Base-by-base conservation (phyloP, 768 basidiomycete genomes). In the Tubosaeta sp. region DNA sequence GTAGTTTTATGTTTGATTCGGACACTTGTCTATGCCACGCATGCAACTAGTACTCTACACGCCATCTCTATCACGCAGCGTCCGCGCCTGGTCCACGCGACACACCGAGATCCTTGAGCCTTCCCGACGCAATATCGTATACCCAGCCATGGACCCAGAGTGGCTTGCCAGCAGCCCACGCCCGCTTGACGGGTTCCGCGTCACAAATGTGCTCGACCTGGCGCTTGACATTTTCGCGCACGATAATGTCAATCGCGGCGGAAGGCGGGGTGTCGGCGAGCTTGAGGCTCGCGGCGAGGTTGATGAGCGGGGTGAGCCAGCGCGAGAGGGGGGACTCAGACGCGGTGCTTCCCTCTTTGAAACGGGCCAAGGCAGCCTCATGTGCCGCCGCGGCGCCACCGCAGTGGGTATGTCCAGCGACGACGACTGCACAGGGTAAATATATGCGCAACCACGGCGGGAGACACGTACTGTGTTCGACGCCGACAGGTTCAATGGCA, bases 371-470 rank as follows among this genome's bases (percentile, higher is more conserved):
- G 4, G 31, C 75, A 39, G 81, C 78, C 1, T 65, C 59, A 37
- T 81, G 69, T 45, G 82, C 82, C 5, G 85, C 83, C 0, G 71
- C 66, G 4, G 81, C 86, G 47, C 92, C 92, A 50, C 90, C 92
- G 65, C 92, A 95, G 50, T 82, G 74, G 11, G 85, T 83, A 65
- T 95, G 92, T 16, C 92, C 92, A 25, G 86, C 88, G 60, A 95
- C 72, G 55, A 91, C 73, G 54, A 95, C 89, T 91, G 61, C 1
- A 19, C n/a, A 8, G 27, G 33, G 41, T 22, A 12, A 14, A 6
- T 22, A 46, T 39, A 52, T 32, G 46, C 41, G 44, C 38, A 50
- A 57, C 8, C 14, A 43, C 43, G 9, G 27, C 4, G 33, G 53
- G 31, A 46, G 48, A 51, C 9, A 80, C 76, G 66, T 66, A 91